A percentile compares a stretch with the other conserved stretches of the same genome.
Conservation (phyloP, 176 grass and related monocot species). For the Secale cereale region DNA sequence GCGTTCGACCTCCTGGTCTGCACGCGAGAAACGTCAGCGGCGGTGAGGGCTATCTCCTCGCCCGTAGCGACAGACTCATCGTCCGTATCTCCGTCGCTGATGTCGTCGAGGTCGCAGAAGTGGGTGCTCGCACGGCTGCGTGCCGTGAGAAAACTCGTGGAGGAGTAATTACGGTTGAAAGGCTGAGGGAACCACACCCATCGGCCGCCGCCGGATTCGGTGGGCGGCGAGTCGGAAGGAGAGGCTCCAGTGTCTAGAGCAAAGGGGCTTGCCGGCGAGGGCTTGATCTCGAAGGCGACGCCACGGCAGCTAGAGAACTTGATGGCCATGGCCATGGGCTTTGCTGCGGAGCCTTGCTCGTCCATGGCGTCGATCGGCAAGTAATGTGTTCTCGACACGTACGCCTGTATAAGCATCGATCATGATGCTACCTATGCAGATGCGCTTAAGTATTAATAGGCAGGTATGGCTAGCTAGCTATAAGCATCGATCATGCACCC, state of each 20-base stretch:
- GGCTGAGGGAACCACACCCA: constrained; percentile 40
- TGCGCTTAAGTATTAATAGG: background rate
- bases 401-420: no score
- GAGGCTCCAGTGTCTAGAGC: background rate
- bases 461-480: background rate
- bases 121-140: constrained; percentile 49
- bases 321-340: background rate
- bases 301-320: constrained; percentile 70
- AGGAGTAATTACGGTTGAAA: constrained; percentile 3
- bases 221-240: background rate
- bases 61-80: background rate
- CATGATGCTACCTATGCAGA: background rate
- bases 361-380: constrained; percentile 22
- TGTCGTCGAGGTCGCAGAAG: constrained; percentile 60
- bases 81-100: background rate
- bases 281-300: constrained; percentile 59
- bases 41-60: constrained; percentile 25
- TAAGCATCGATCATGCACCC: background rate
- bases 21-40: background rate
- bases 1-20: background rate
- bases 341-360: background rate
- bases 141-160: constrained; percentile 15
- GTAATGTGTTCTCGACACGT: background rate
- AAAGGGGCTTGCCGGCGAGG: constrained; percentile 8
- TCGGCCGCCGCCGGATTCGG: constrained; percentile 13